Percentiles rank a stretch among this genome's conserved stretches.
phyloP scores from a whole-genome alignment of 768 basidiomycete species.

The Phaeolepiota aurea region DNA sequence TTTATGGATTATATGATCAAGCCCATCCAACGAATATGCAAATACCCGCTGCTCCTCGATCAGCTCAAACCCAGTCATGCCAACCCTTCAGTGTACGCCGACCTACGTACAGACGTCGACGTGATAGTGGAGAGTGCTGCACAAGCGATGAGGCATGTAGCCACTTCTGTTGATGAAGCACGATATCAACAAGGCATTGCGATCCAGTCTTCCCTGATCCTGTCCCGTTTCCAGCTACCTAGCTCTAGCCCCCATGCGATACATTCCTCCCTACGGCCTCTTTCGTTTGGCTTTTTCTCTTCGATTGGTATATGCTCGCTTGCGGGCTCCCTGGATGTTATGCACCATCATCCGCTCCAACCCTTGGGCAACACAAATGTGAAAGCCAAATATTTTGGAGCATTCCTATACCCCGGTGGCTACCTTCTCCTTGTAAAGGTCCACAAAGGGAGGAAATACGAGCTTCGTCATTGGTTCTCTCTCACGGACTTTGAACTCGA shows the following conservation, averaged over 20 bases:
- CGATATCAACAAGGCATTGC: constrained; percentile 56
- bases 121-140: constrained; percentile 45
- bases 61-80: constrained; percentile 34
- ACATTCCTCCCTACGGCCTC: constrained; percentile 23
- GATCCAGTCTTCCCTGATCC: constrained; percentile 58
- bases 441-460: constrained; percentile 70
- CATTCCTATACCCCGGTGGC: constrained; percentile 81
- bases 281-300: constrained; percentile 53
- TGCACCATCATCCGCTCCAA: constrained; percentile 53
- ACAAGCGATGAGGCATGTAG: constrained; percentile 69
- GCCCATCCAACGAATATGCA: constrained; percentile 94
- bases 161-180: constrained; percentile 76
- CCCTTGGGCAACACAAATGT: constrained; percentile 40
- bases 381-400: constrained; percentile 81
- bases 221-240: constrained; percentile 48
- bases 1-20: constrained; percentile 92
- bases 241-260: constrained; percentile 13
- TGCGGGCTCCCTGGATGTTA: constrained; percentile 82
- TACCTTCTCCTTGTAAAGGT: constrained; percentile 87
- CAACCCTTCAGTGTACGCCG: background rate
- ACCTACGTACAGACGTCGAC: constrained; percentile 24
- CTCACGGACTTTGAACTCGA: constrained; percentile 63
- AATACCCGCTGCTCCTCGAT: constrained; percentile 85
- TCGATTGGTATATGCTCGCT: constrained; percentile 73
- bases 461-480: constrained; percentile 84